phyloP scores from a whole-genome alignment of 73 alveolate genomes.

The Blepharisma japonicum region DNA sequence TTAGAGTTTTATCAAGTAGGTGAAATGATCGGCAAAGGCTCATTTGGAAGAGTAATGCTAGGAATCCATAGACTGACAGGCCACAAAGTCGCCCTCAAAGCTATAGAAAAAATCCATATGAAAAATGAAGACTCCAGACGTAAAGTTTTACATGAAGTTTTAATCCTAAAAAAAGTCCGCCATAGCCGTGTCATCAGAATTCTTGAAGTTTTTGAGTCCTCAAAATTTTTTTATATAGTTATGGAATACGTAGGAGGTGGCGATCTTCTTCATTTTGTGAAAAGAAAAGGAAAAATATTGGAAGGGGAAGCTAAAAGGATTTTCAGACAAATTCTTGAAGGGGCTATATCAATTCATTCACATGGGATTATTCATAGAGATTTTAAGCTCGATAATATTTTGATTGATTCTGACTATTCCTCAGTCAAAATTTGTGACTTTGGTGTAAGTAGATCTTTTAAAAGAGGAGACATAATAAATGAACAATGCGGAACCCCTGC shows the following conservation, averaged over 20 bases:
- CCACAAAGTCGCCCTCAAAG: conserved; percentile 91
- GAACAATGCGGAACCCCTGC: conserved; percentile 99
- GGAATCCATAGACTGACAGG: conserved; percentile 90
- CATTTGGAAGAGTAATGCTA: conserved; percentile 93
- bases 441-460: conserved; percentile 86
- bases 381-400: conserved; percentile 92
- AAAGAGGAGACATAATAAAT: conserved; percentile 74
- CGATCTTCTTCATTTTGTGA: conserved; percentile 84
- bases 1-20: conserved; percentile 57
- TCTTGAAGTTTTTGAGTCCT: conserved; percentile 89
- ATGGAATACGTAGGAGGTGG: conserved; percentile 95
- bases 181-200: conserved; percentile 64
- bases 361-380: conserved; percentile 93
- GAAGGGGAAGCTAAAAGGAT: conserved; percentile 82
- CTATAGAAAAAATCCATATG: conserved; percentile 50
- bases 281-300: conserved; percentile 76
- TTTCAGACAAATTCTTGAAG: conserved; percentile 81
- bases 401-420: conserved; percentile 75
- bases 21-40: conserved; percentile 92
- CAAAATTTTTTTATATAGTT: conserved; percentile 78
- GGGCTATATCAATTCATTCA: conserved; percentile 76
- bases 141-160: conserved; percentile 86
- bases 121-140: conserved; percentile 61
- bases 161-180: conserved; percentile 64
- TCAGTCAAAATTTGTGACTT: conserved; percentile 94